Percentiles rank a stretch among this genome's conserved stretches.
Conservation (phyloP, 345 rosid genomes). For the Luvunga scandens region DNA sequence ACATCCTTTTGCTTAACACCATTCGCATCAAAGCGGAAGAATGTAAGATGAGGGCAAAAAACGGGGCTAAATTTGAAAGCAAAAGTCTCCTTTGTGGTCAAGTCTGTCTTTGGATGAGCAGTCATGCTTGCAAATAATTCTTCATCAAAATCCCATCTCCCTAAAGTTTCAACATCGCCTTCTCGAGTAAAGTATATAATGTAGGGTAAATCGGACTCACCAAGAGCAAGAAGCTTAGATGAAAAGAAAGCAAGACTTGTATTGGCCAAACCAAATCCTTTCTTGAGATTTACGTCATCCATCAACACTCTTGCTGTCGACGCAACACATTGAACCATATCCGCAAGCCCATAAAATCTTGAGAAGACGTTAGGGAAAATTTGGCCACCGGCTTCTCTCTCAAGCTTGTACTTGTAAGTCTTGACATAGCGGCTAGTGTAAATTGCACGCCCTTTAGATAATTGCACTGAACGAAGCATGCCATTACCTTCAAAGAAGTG, state of each 20-base stretch:
- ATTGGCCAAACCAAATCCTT: constrained; percentile 22
- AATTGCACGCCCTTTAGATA: constrained; percentile 12
- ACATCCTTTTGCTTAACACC: constrained; percentile 21
- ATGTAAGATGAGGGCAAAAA: constrained; percentile 12
- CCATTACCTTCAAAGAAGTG: constrained; percentile 30
- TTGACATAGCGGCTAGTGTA: constrained; percentile 19
- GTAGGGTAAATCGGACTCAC: constrained; percentile 26
- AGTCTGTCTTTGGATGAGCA: constrained; percentile 22
- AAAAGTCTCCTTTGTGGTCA: constrained; percentile 19
- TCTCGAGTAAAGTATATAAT: background rate
- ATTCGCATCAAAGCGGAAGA: constrained; percentile 6
- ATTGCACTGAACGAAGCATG: constrained; percentile 22
- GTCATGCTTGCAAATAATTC: constrained; percentile 23
- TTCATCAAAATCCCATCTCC: constrained; percentile 18
- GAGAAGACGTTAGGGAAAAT: constrained; percentile 17
- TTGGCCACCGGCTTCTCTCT: constrained; percentile 15
- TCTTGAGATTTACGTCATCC: constrained; percentile 5
- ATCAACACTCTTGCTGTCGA: constrained; percentile 1
- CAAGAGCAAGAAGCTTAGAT: constrained; percentile 13
- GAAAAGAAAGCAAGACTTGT: constrained; percentile 18
- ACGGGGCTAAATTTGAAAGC: constrained; percentile 9
- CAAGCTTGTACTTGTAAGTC: constrained; percentile 24
- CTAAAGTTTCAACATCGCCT: constrained; percentile 18
- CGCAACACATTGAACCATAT: background rate
- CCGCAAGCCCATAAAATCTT: constrained; percentile 5